Evolutionary conservation across 495 filamentous ascomycete genomes (phyloP).

Genomic region (Umbilicaria muhlenbergii): DNA sequence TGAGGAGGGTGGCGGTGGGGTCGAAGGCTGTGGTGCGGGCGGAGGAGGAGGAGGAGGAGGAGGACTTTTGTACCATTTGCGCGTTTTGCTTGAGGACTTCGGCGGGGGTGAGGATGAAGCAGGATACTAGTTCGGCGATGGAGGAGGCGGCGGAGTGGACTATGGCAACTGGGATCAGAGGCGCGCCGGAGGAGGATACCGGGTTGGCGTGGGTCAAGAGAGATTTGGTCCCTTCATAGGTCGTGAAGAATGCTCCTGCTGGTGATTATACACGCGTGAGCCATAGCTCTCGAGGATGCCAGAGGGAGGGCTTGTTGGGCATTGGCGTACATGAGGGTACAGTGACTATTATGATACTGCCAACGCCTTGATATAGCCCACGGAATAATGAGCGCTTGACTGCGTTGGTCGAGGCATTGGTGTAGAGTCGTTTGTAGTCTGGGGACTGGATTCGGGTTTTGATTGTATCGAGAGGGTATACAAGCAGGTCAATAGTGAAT

Average conservation of each 20-base stretch:
- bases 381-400: conserved; percentile 44
- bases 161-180: conserved; percentile 30
- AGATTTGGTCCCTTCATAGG: conserved; percentile 63
- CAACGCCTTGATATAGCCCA: conserved; percentile 78
- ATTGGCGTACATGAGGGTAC: conserved; percentile 53
- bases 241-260: conserved; percentile 84
- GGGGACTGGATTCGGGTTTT: conserved; percentile 75
- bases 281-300: neutral
- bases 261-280: neutral
- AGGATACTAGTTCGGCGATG: conserved; percentile 64
- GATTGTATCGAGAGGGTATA: conserved; percentile 75
- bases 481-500: conserved; percentile 61
- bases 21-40: conserved; percentile 1
- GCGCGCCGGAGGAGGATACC: conserved; percentile 9
- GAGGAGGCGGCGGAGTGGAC: conserved; percentile 49
- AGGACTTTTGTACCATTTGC: conserved; percentile 38
- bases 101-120: conserved; percentile 71
- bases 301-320: neutral
- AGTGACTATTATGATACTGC: conserved; percentile 76
- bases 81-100: conserved; percentile 92
- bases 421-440: conserved; percentile 49
- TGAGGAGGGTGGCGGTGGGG: neutral
- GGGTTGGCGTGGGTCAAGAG: conserved; percentile 31
- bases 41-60: conserved; percentile 2
- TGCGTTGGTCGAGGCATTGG: conserved; percentile 31